Base-by-base conservation (phyloP, 352 stramenopile species). In the Salisapilia sapeloensis region DNA sequence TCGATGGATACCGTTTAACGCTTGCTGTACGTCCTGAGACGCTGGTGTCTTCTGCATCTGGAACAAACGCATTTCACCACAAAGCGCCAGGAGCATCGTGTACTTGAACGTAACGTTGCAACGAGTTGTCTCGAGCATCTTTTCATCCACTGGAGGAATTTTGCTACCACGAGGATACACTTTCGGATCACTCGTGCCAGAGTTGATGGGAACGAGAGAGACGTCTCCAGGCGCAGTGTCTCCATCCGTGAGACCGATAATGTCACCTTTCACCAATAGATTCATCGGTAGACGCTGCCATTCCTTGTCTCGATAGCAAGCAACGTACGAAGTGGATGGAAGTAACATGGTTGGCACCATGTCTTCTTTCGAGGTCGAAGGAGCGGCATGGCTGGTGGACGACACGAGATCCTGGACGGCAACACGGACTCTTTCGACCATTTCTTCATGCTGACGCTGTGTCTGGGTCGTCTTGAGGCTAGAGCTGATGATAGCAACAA, bases 211-310 rank as follows among this genome's bases (percentile, higher is more conserved):
- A 16, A 85, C 42, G 0, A 61, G 35, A 9, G 52, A 48, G 12
- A 90, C 71, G 9, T 69, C 46, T 0, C 75, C 75, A 0, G 75
- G 75, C 12, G 66, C 71, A 21, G 82, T 58, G 41, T 91, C 75
- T 13, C 75, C 75, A 40, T 66, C 86, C 64, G 83, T 91, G 30
- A 91, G 50, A 3, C 63, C 71, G 10, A 91, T 51, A 7, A 91
- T 43, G 25, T 91, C 75, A 15, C 69, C 66, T 24, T 87, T 50
- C 1, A 87, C 75, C 2, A 91, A 43, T 21, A 91, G 47, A 42
- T 87, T 91, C 66, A 81, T 86, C 2, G 75, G 69, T 31, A 86
- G 31, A 12, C 71, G 66, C 35, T 84, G 67, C 75, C 75, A 90
- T 34, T 82, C 59, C 30, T 32, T 62, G 45, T 90, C 71, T 17